phyloP scores from a whole-genome alignment of 1,284 basidiomycete species.

The Rhodotorula sp. region DNA sequence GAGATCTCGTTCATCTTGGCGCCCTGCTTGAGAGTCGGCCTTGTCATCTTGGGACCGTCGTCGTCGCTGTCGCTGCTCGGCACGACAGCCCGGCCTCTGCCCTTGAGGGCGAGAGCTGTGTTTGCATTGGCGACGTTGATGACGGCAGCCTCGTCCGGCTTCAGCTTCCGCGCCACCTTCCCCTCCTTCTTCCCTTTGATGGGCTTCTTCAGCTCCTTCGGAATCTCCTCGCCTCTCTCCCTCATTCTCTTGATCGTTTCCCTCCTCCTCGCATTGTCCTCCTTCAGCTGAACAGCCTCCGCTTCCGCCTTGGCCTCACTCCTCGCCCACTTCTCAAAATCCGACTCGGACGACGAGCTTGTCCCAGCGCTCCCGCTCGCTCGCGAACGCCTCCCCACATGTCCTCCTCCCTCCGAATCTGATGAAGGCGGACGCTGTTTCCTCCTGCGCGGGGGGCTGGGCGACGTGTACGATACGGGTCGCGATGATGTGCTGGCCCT shows the following conservation, averaged over 20 bases:
- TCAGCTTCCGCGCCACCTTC: not conserved
- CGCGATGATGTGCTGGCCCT: too few species aligned
- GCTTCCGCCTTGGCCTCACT: too few species aligned
- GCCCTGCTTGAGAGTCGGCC: conserved; percentile 9
- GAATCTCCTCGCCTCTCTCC: conserved; percentile 7
- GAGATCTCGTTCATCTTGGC: conserved; percentile 12
- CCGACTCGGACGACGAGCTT: too few species aligned
- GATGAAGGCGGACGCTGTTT: too few species aligned
- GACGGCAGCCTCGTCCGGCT: conserved; percentile 14
- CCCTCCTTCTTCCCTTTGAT: conserved; percentile 6
- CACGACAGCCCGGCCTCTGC: not conserved
- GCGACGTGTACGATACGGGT: too few species aligned
- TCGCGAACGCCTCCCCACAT: too few species aligned
- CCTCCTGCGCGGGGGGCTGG: too few species aligned
- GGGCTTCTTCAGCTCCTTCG: conserved; percentile 3
- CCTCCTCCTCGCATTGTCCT: too few species aligned
- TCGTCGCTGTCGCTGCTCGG: conserved; percentile 3
- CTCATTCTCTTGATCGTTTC: not conserved
- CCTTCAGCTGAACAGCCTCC: too few species aligned
- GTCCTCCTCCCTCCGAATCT: too few species aligned
- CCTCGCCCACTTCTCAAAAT: too few species aligned
- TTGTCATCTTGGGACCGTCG: not conserved
- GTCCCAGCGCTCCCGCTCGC: too few species aligned
- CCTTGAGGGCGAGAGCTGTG: not conserved
- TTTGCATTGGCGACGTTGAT: not conserved